Evolutionary conservation across 2,329 filamentous ascomycete species (phyloP).

Genomic region (Coniochaeta sp.): DNA sequence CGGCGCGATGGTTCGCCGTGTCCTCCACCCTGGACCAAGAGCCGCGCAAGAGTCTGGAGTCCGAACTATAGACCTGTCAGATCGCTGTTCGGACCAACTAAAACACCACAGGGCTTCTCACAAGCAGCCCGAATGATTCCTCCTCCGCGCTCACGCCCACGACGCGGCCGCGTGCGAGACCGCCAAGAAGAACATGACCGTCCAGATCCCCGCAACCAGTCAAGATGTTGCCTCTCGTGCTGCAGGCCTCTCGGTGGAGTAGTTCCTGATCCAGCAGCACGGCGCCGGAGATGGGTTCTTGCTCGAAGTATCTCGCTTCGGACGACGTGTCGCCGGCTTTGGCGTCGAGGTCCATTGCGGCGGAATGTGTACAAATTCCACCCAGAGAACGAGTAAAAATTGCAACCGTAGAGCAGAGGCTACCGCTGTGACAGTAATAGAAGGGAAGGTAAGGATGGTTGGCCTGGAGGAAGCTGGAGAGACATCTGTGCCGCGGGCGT

Average conservation of each 20-base stretch:
- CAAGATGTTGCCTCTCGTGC: conserved; percentile 20
- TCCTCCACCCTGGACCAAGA: conserved; percentile 22
- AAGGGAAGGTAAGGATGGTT: background rate
- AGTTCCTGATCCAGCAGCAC: conserved; percentile 26
- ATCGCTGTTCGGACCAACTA: conserved; percentile 2
- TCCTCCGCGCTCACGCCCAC: conserved; percentile 48
- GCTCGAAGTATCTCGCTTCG: background rate
- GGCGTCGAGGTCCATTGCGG: background rate
- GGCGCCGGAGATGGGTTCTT: conserved; percentile 5
- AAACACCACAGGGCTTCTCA: conserved; percentile 25
- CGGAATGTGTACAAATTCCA: too few species aligned
- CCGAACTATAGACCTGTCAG: conserved; percentile 28
- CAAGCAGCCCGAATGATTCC: conserved; percentile 38
- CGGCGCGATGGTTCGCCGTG: background rate
- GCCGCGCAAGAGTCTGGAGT: conserved; percentile 37
- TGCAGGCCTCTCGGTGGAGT: conserved; percentile 22
- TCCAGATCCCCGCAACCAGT: conserved; percentile 44
- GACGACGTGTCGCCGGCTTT: background rate
- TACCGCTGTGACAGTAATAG: background rate
- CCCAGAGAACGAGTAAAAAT: background rate
- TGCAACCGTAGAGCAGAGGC: background rate
- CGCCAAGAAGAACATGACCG: conserved; percentile 34
- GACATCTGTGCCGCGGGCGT: background rate
- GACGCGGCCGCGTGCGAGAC: conserved; percentile 42
- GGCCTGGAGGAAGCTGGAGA: background rate